phyloP scores from a whole-genome alignment of 2,329 filamentous ascomycete genomes.

The Fusarium sp. region DNA sequence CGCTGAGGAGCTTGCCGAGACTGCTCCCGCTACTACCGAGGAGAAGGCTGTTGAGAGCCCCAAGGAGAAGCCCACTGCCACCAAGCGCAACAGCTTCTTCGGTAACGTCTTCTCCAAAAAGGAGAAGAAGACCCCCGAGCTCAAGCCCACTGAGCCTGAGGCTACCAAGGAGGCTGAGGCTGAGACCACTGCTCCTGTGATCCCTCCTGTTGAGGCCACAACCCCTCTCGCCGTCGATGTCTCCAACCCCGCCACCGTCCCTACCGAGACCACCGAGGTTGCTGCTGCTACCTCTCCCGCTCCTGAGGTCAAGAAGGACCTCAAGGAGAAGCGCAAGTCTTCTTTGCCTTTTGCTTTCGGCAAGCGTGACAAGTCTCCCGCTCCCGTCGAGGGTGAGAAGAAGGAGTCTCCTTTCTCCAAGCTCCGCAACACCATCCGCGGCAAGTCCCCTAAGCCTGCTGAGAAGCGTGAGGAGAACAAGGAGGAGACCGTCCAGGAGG shows the following conservation, averaged over 20 bases:
- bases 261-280: constrained; percentile 60
- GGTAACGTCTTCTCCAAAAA: constrained; percentile 63
- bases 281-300: constrained; percentile 55
- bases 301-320: constrained; percentile 69
- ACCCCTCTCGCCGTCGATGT: constrained; percentile 68
- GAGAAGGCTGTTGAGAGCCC: constrained; percentile 54
- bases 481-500: constrained; percentile 53
- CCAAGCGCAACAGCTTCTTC: constrained; percentile 69
- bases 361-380: constrained; percentile 76
- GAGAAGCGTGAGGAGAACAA: constrained; percentile 50
- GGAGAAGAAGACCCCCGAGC: constrained; percentile 68
- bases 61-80: constrained; percentile 57
- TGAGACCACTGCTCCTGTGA: constrained; percentile 67
- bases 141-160: constrained; percentile 55
- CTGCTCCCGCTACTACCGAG: constrained; percentile 44
- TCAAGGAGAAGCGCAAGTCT: constrained; percentile 87
- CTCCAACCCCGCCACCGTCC: constrained; percentile 57
- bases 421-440: constrained; percentile 68
- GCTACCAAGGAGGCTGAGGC: constrained; percentile 60
- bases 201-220: constrained; percentile 68
- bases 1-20: constrained; percentile 53
- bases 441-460: constrained; percentile 55
- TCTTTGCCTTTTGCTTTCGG: constrained; percentile 79
- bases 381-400: constrained; percentile 72
- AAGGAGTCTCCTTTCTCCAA: constrained; percentile 68